Evolutionary conservation across 2,329 filamentous ascomycete genomes (phyloP).

Genomic region (Clonostachys solani): DNA sequence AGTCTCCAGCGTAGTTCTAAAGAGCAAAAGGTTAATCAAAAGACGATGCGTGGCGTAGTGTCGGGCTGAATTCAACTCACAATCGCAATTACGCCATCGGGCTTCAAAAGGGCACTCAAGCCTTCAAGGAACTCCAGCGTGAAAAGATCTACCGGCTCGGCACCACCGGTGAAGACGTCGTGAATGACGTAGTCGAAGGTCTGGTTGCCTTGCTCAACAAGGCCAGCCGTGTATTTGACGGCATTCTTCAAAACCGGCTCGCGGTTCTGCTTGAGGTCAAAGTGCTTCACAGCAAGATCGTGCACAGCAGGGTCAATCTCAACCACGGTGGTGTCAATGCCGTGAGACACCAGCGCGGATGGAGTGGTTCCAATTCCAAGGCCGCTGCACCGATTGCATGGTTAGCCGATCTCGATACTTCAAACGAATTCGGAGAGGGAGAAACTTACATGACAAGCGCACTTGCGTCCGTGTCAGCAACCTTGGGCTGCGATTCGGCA

Average conservation of each 20-base stretch:
- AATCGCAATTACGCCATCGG: slow-evolving; percentile 82
- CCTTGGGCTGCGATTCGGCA: slow-evolving; percentile 45
- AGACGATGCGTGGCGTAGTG: neutral
- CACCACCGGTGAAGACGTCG: slow-evolving; percentile 95
- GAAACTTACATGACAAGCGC: slow-evolving; percentile 77
- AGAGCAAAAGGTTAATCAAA: neutral
- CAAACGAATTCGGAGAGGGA: neutral
- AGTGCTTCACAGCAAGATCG: slow-evolving; percentile 78
- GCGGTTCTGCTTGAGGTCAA: slow-evolving; percentile 73
- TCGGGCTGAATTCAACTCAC: slow-evolving; percentile 43
- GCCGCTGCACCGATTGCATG: slow-evolving; percentile 50
- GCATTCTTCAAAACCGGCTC: slow-evolving; percentile 81
- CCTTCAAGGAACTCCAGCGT: slow-evolving; percentile 77
- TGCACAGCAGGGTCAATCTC: slow-evolving; percentile 92
- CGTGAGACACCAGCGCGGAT: slow-evolving; percentile 79
- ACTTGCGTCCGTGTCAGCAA: slow-evolving; percentile 63
- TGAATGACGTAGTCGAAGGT: slow-evolving; percentile 91
- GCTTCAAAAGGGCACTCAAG: slow-evolving; percentile 66
- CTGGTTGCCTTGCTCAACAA: slow-evolving; percentile 33
- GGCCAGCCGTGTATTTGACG: slow-evolving; percentile 56
- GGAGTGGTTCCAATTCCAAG: slow-evolving; percentile 91
- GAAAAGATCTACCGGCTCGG: slow-evolving; percentile 85
- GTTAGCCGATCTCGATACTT: neutral
- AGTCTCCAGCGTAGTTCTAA: slow-evolving; percentile 92
- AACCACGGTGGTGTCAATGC: slow-evolving; percentile 88